Evolutionary conservation across 345 rosid species (phyloP), one percentile per base, ranked within the genome.

Genomic region (Bruguiera sexangula): DNA sequence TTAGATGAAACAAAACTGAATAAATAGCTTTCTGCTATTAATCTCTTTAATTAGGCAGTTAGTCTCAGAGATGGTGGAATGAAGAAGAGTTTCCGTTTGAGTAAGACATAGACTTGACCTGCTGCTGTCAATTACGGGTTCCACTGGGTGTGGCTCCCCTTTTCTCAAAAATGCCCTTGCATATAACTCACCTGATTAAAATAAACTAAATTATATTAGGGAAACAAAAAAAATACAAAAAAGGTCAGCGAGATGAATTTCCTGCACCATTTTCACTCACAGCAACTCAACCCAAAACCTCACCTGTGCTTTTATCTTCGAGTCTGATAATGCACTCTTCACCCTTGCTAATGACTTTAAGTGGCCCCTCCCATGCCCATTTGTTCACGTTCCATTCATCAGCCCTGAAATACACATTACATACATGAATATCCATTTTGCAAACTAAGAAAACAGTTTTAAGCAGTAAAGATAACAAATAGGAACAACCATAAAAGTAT

Each of bases 331-430:
- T 89, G 83, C 99, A 96, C 46, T 92, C 99, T 85, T 96, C 99
- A 53, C 88, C 98, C 82, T 87, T 96, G 84, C 96, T 87, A 68
- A 88, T 68, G 62, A 96, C 99, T 82, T 87, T 96, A 70, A 96
- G 65, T 8, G 73, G 69, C 30, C 99, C 99, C 78, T 90, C 98
- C 99, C 99, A 96, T 65, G 89, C 92, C 99, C 99, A 96, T 80
- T 96, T 90, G 80, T 96, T 92, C 39, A 96, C 98, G 68, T 96
- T 76, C 99, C 99, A 96, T 73, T 96, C 99, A 86, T 92, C 99
- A 70, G 99, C 99, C 81, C 98, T 96, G 85, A 72, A 79, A 76
- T 20, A 26, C 68, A 70, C 58, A 67, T 70, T 50, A 58, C 15
- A 72, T 18, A 31, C 55, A 70, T 29, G 70, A 75, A 60, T 60